phyloP scores from a whole-genome alignment of 176 grass and related monocot species.

The Leersia perrieri region DNA sequence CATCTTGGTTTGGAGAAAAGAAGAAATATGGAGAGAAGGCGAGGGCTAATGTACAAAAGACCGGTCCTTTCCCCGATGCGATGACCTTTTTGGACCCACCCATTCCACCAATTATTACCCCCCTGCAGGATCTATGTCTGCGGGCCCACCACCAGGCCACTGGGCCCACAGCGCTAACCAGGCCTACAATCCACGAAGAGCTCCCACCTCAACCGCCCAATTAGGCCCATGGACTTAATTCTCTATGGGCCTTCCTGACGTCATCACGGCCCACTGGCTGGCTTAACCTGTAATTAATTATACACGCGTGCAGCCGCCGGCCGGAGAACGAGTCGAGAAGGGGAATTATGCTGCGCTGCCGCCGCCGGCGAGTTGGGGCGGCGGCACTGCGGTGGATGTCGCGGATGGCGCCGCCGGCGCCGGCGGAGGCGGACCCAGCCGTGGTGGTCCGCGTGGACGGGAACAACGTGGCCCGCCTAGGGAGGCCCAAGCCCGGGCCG shows the following conservation, averaged over 20 bases:
- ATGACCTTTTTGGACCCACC: neutral
- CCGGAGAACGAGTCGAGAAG: neutral
- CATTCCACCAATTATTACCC: slow-evolving; percentile 6
- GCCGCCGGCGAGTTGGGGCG: slow-evolving; percentile 15
- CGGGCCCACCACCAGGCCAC: neutral
- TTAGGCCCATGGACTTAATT: too few species aligned
- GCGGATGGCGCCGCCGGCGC: slow-evolving; percentile 44
- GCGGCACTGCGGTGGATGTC: slow-evolving; percentile 32
- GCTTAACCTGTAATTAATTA: too few species aligned
- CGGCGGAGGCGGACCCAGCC: slow-evolving; percentile 32
- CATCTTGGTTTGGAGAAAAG: neutral
- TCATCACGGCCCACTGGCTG: neutral
- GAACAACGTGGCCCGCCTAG: slow-evolving; percentile 62
- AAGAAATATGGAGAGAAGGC: neutral
- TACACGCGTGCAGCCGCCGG: neutral
- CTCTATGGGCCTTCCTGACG: neutral
- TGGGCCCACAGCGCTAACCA: too few species aligned
- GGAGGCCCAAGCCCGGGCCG: slow-evolving; percentile 57
- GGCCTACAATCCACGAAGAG: neutral
- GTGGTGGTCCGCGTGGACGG: slow-evolving; percentile 49
- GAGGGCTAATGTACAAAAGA: neutral
- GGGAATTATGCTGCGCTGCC: slow-evolving; percentile 9
- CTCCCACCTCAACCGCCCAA: too few species aligned
- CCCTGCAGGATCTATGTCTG: neutral
- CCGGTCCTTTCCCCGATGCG: neutral